A percentile compares a stretch with the other conserved stretches of the same genome.
These are phyloP conservation scores for Yamadazyma membranifaciens DNA, from an alignment of 1,139 yeast genomes.

Conservation along the genomic window DNA sequence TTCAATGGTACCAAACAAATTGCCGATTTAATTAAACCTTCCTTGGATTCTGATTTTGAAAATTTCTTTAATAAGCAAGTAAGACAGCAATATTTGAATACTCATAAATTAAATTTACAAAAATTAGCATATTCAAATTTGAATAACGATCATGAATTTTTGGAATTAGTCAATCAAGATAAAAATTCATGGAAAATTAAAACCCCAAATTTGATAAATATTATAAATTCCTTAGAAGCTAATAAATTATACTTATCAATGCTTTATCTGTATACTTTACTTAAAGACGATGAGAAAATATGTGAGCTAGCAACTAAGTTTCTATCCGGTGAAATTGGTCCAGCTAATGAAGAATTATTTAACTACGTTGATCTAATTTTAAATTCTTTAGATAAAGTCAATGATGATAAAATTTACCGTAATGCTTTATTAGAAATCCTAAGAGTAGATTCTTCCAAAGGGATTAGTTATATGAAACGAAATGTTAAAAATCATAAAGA, in stretches of 20 bases:
- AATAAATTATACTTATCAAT: constrained; percentile 10
- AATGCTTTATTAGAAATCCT: constrained; percentile 28
- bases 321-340: constrained; percentile 4
- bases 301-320: constrained; percentile 14
- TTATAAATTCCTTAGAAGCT: constrained; percentile 8
- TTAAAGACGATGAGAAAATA: constrained; percentile 16
- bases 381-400: constrained; percentile 16
- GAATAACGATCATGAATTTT: constrained; percentile 10
- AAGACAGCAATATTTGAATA: constrained; percentile 7
- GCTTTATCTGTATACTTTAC: constrained; percentile 13
- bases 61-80: constrained; percentile 10
- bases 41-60: constrained; percentile 9
- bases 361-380: constrained; percentile 16
- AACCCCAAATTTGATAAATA: constrained; percentile 5
- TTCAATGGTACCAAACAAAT: constrained; percentile 9
- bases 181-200: constrained; percentile 13
- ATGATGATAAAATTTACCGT: constrained; percentile 23
- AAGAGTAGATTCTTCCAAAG: constrained; percentile 26
- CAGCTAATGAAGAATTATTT: not conserved
- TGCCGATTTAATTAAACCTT: constrained; percentile 6
- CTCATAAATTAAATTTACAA: constrained; percentile 10
- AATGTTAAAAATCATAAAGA: constrained; percentile 25
- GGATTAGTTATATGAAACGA: constrained; percentile 30
- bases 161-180: constrained; percentile 14
- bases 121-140: constrained; percentile 12